Percentiles rank a stretch among this genome's conserved stretches.
These are phyloP conservation scores for Russula ochroleuca DNA, from an alignment of 768 basidiomycete species.

Conservation along the genomic window DNA sequence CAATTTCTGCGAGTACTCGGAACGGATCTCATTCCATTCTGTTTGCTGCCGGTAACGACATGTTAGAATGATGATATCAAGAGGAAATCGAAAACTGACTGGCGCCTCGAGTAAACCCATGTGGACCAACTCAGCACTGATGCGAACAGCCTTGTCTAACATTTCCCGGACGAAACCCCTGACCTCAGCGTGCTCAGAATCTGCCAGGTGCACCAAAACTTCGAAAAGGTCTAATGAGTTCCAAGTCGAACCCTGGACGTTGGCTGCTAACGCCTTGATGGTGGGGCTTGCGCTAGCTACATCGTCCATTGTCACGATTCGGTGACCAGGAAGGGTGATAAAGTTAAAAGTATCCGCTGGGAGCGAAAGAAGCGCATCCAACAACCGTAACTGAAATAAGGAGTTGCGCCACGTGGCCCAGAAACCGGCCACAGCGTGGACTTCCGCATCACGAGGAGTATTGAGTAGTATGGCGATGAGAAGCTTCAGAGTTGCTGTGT, in stretches of 20 bases:
- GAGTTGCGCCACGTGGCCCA: slow-evolving; percentile 86
- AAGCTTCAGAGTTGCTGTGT: slow-evolving; percentile 85
- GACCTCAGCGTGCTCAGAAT: slow-evolving; percentile 66
- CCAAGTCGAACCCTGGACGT: slow-evolving; percentile 91
- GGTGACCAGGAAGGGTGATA: slow-evolving; percentile 75
- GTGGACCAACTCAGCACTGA: slow-evolving; percentile 90
- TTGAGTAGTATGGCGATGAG: slow-evolving; percentile 84
- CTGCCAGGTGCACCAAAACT: slow-evolving; percentile 75
- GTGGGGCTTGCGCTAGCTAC: slow-evolving; percentile 80
- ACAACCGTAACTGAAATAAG: slow-evolving; percentile 76
- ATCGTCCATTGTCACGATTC: slow-evolving; percentile 86
- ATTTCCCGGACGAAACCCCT: slow-evolving; percentile 79
- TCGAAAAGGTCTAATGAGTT: slow-evolving; percentile 90
- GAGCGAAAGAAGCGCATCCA: slow-evolving; percentile 84
- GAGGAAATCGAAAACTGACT: slow-evolving; percentile 46
- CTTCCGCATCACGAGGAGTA: slow-evolving; percentile 68
- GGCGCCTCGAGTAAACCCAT: slow-evolving; percentile 89
- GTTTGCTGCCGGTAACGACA: slow-evolving; percentile 53
- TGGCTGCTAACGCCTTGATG: slow-evolving; percentile 87
- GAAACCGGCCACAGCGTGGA: slow-evolving; percentile 79
- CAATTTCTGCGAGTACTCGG: slow-evolving; percentile 82
- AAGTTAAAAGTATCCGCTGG: slow-evolving; percentile 92
- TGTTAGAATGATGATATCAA: slow-evolving; percentile 18
- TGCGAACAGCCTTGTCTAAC: slow-evolving; percentile 90
- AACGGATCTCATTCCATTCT: slow-evolving; percentile 81